Conservation (phyloP, 2,329 filamentous ascomycete genomes). For the Didymella lethalis region DNA sequence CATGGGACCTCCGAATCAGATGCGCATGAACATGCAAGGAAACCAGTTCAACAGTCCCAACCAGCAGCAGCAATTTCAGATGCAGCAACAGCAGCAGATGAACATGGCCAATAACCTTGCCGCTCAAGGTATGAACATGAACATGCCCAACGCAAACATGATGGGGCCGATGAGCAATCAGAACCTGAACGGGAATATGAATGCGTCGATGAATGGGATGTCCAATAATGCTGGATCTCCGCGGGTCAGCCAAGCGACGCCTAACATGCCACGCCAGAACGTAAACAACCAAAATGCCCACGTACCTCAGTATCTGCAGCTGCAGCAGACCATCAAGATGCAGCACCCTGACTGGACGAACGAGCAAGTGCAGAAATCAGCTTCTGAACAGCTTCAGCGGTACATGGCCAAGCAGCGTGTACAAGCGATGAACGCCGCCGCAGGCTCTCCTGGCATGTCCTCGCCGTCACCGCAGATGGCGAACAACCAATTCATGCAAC, state of each 20-base stretch:
- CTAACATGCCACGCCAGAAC: constrained; percentile 40
- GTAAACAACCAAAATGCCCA: constrained; percentile 45
- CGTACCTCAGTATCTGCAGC: constrained; percentile 45
- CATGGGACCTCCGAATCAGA: constrained; percentile 57
- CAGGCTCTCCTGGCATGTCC: constrained; percentile 44
- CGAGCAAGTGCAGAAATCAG: constrained; percentile 46
- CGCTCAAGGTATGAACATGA: constrained; percentile 44
- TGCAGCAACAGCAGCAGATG: constrained; percentile 47
- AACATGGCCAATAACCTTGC: constrained; percentile 46
- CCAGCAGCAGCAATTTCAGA: constrained; percentile 44
- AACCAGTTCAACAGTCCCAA: constrained; percentile 43
- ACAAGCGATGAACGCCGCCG: constrained; percentile 50
- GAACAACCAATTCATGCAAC: constrained; percentile 46
- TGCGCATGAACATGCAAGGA: constrained; percentile 51
- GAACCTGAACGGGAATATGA: constrained; percentile 47
- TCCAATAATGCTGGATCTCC: constrained; percentile 46
- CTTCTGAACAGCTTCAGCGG: constrained; percentile 46
- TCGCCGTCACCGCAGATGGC: constrained; percentile 43
- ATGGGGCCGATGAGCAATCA: constrained; percentile 43
- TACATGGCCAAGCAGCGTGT: constrained; percentile 45
- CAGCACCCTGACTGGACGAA: constrained; percentile 49
- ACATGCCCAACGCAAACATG: constrained; percentile 49
- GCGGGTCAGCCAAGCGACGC: constrained; percentile 43
- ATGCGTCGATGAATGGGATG: constrained; percentile 47
- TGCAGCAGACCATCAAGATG: constrained; percentile 44